Evolutionary conservation across 495 filamentous ascomycete species (phyloP), one percentile per base, ranked within the genome.

Genomic region (Chaetomidium leptoderma): DNA sequence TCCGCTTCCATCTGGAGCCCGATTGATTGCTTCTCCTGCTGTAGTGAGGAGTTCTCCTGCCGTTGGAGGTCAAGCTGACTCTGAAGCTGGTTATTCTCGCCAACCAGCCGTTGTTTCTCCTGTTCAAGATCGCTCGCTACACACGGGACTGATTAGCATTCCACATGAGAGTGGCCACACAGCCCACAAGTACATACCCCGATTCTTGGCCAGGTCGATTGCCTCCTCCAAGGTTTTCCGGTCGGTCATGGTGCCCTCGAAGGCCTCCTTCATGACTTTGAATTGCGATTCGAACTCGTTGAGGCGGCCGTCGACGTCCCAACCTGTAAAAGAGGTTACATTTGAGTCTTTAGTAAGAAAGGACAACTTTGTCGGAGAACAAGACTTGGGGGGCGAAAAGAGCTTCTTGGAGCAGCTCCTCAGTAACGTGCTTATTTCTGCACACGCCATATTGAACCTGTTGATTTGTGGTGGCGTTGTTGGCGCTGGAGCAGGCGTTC

Each of bases 321-420:
- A 91, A 54, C 82, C 88, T 84, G 78, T 69, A 66, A 72, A 80
- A 54, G 69, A 76, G 57, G 64, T 72, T 60, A 79, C 67, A 72
- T 84, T 83, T 76, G 89, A 88, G 71, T 83, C 74, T 74, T 88
- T 91, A 39, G 79, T 86, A 61, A 96, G 78, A 74, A 80, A 95
- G 7, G 60, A 56, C 32, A 59, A 45, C 58, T 77, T 75, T n/a
- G 58, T 63, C 45, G 77, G 73, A 64, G 76, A 78, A 43, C 51
- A 62, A 27, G 70, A 64, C 49, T 61, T 67, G 53, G 57, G 39
- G 0, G 64, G 62, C 13, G 66, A 71, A 10, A 13, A 13, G 17
- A 50, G 59, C 19, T 43, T 48, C 17, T 52, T 64, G 52, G 23
- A 27, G 2, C 49, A 42, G 24, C 59, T 65, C 57, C 57, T 65